Evolutionary conservation across 2,329 filamentous ascomycete genomes (phyloP), one percentile per base, ranked within the genome.

Genomic region (Phoma sp.): DNA sequence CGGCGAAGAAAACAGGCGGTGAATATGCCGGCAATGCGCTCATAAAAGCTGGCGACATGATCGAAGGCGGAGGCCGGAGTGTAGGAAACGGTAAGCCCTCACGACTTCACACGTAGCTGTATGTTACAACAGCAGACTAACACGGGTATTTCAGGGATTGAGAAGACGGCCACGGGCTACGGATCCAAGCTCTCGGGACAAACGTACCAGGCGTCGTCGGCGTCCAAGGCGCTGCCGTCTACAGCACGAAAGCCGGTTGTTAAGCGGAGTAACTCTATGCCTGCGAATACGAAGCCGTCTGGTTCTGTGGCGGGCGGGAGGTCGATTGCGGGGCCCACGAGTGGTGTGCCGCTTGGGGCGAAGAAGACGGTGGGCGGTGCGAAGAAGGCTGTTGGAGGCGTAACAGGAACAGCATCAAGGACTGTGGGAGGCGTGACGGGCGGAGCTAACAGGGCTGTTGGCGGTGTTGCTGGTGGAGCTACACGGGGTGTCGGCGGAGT

Each of bases 1-100:
- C 71, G 0, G 74, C 72, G 10, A 74, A 67, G 46, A 63, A 70
- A 27, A 68, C 72, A 8, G 74, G 65, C 15, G 74, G 74, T 7
- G 73, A 71, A 43, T 76, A 69, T 56, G 74, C 73, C 3, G 74
- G 74, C 5, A 71, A 75, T 57, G 73, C 72, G 1, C 55, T 76
- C 56, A 73, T 73, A 41, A 74, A 73, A 51, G 73, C 71, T 8
- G 74, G 74, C 2, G 72, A 76, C 51, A 39, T 71, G 61, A 70
- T 76, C 51, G 74, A 76, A 52, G 69, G 64, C 39, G 48, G 62
- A 8, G 73, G 73, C 19, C 51, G 71, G 15, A 64, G 65, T 38
- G 60, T 75, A 10, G 73, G 73, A 48, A 71, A 60, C 37, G 57
- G 72, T 75, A 60, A 22, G 68, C 60, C 7, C 17, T 21, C 7